Evolutionary conservation across 1,284 basidiomycete genomes (phyloP), one percentile per base, ranked within the genome.

Genomic region (Xerocomus minutiporus): DNA sequence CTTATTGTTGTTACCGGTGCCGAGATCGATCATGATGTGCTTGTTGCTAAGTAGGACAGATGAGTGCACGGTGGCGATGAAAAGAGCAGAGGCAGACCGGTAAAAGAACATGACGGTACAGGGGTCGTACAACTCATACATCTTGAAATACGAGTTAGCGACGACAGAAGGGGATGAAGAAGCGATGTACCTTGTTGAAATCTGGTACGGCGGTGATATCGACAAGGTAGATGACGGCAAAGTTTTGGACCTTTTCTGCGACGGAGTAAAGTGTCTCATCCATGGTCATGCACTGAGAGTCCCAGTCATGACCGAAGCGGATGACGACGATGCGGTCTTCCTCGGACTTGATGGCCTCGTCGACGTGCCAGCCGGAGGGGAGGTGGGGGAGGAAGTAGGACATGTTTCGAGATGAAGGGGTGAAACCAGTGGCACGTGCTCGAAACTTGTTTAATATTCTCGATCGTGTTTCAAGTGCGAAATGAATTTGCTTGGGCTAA

Each of bases 1-100:
- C 76, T 99, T 99, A 76, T 99, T 99, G 74, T 99, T 99, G 75
- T 99, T 98, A 77, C 97, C 96, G 47, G 96, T 99, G 13, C 96
- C 95, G 61, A 97, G 75, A 83, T 98, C 96, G 67, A 99, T 97
- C 96, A 99, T 98, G 74, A 99, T 99, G 68, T 99, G 96, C 71
- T 99, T 97, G 75, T 97, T 97, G 39, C 94, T 93, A 46, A 50
- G 20, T 9, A n/a, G 11, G 44, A 20, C 2, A 8, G 45, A 46
- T 58, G 46, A 49, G 28, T 23, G 8, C 6, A 8, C 2, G 17
- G 12, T 28, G 28, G 36, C 36, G 9, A 23, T 17, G 43, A 11
- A 12, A 8, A 31, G 8, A 28, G 12, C 2, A 8, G 39, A 17
- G 8, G 60, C 84, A 52, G 59, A 93, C 91, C 93, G 84, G 74